A percentile compares a stretch with the other conserved stretches of the same genome.
phyloP scores from a whole-genome alignment of 2,329 filamentous ascomycete genomes.

The Fusarium keratoplasticum region DNA sequence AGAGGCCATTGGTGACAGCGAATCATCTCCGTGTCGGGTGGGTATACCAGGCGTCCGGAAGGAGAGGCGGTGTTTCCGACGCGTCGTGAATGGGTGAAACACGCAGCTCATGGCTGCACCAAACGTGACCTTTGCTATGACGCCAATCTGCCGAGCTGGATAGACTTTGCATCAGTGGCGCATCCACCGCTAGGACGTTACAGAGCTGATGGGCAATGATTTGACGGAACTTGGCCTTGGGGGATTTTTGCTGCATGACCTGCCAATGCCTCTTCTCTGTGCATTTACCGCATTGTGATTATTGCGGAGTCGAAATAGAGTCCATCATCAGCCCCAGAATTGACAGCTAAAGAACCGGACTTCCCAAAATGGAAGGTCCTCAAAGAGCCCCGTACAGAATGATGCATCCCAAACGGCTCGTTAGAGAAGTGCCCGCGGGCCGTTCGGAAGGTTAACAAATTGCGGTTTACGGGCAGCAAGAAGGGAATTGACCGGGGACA shows the following conservation, averaged over 20 bases:
- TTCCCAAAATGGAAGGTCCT: conserved; percentile 4
- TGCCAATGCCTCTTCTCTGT: neutral
- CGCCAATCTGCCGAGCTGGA: neutral
- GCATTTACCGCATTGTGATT: neutral
- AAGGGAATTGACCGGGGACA: neutral
- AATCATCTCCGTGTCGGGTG: neutral
- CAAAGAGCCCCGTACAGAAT: neutral
- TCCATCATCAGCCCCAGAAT: neutral
- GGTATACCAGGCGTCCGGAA: conserved; percentile 1
- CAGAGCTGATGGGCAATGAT: neutral
- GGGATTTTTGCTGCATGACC: neutral
- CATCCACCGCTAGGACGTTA: neutral
- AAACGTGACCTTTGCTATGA: neutral
- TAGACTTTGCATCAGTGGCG: neutral
- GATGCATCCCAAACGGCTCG: neutral
- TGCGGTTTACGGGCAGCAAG: neutral
- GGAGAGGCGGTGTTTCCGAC: neutral
- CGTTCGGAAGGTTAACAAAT: neutral
- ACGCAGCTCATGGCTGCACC: neutral
- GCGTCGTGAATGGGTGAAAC: conserved; percentile 1
- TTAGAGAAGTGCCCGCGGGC: conserved; percentile 3
- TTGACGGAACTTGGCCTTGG: neutral
- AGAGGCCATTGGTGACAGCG: neutral
- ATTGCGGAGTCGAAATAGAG: neutral
- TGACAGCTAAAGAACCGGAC: neutral